These are phyloP conservation scores for Cystofilobasidium macerans DNA, from an alignment of 768 basidiomycete genomes.

Conservation along the genomic window DNA sequence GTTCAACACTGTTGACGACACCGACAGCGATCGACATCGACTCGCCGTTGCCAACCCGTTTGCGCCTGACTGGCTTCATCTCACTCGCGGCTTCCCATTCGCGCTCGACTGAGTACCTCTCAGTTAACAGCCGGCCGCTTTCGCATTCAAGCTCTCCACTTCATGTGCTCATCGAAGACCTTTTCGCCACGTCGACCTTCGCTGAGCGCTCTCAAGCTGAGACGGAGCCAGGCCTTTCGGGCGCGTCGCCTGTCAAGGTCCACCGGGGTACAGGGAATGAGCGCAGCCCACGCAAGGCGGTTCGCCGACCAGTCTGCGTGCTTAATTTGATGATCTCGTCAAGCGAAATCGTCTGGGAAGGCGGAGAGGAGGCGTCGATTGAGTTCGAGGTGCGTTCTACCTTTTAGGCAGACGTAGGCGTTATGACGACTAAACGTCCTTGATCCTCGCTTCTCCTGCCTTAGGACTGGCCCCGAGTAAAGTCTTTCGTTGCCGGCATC, in stretches of 20 bases:
- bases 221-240: not conserved
- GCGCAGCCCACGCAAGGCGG: slow-evolving; percentile 63
- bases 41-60: not conserved
- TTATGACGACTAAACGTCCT: slow-evolving; percentile 7
- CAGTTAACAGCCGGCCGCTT: not conserved
- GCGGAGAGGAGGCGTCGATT: slow-evolving; percentile 59
- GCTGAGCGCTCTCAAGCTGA: not conserved
- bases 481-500: slow-evolving; percentile 49
- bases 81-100: not conserved
- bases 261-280: not conserved
- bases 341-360: slow-evolving; percentile 57
- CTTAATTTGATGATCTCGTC: slow-evolving; percentile 61
- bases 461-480: slow-evolving; percentile 53
- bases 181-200: not conserved
- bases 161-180: not conserved
- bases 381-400: slow-evolving; percentile 51
- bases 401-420: too few species aligned
- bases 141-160: not conserved
- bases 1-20: not conserved
- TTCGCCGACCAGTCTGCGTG: slow-evolving; percentile 72
- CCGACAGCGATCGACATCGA: not conserved
- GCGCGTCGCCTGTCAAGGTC: not conserved
- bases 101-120: not conserved
- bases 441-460: not conserved
- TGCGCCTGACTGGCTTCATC: not conserved